These are phyloP conservation scores for Leccinum arenicola DNA, from an alignment of 768 basidiomycete species.

Conservation along the genomic window DNA sequence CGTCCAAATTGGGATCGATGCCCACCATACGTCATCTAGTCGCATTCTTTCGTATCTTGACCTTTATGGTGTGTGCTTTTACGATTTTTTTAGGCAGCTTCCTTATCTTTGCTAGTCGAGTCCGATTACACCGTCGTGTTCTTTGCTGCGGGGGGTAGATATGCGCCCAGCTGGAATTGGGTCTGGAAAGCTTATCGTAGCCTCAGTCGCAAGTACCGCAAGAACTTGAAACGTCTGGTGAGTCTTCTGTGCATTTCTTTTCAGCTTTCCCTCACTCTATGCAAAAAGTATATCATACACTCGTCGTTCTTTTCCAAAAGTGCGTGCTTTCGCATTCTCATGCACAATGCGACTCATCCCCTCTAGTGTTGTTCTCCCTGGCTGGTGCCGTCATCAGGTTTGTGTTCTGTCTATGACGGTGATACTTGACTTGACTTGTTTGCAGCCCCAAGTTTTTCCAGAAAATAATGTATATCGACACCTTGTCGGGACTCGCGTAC, in stretches of 20 bases:
- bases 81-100: too few relatives aligned
- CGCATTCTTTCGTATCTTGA: conserved; percentile 78
- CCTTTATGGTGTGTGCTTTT: conserved; percentile 59
- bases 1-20: conserved; percentile 4
- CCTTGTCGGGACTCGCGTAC: conserved; percentile 73
- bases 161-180: conserved; percentile 86
- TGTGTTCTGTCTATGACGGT: conserved; percentile 1
- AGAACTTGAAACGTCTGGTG: conserved; percentile 82
- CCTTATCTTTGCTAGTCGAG: conserved; percentile 54
- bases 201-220: conserved; percentile 78
- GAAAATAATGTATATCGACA: conserved; percentile 74
- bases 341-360: conserved; percentile 8
- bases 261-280: conserved; percentile 8
- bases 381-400: conserved; percentile 87
- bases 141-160: conserved; percentile 73
- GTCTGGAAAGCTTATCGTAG: conserved; percentile 88
- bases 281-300: conserved; percentile 74
- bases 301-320: conserved; percentile 88
- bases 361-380: conserved; percentile 80
- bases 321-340: conserved; percentile 31
- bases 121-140: conserved; percentile 87
- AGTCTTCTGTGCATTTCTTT: conserved; percentile 21
- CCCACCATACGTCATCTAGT: conserved; percentile 35
- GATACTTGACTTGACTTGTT: neutral
- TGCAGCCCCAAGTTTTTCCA: conserved; percentile 87